Evolutionary conservation across 176 grass and related monocot genomes (phyloP), one percentile per base, ranked within the genome.

Genomic region (Oryza australiensis): DNA sequence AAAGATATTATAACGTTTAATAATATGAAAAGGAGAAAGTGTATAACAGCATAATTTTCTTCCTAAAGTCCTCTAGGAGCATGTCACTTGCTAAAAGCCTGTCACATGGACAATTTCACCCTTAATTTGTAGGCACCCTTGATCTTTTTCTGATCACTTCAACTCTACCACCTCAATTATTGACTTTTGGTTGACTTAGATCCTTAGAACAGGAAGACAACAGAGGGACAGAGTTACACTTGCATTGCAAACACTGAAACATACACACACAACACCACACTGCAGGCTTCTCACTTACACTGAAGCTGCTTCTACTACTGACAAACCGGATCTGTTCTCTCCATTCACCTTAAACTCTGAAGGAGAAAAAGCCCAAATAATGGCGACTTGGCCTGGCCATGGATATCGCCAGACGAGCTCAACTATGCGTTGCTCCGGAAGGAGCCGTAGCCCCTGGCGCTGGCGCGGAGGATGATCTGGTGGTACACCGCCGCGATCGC

Each of bases 401-500:
- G 16, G 46, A 45, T 22, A n/a, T 55, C 51, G 1, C 51, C 18
- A 55, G 51, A n/a, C 51, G 51, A 55, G 51, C 20, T 55, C 51
- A 55, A 18, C 75, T 88, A 91, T 30, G 86, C 77, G 70, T 92
- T 90, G 84, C 90, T 94, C 23, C 87, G 73, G 93, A 92, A 92
- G 74, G 88, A 87, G 60, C 90, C 81, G 22, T 83, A 66, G 0
- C 85, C 81, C 67, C 90, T 87, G 37, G 90, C 85, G 5, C 93
- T 71, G 12, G 93, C 93, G 9, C 93, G 78, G 70, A 92, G 90
- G 23, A 92, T 79, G 29, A 72, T 88, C 89, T 94, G 87, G 87
- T 94, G 93, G 78, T 94, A 94, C 29, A 89, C 43, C 40, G 90
- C 90, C 3, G 93, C 87, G 24, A 92, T 90, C 43, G 84, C 84